These are phyloP conservation scores for Diaporthe australafricana DNA, from an alignment of 2,329 filamentous ascomycete genomes.

Conservation along the genomic window DNA sequence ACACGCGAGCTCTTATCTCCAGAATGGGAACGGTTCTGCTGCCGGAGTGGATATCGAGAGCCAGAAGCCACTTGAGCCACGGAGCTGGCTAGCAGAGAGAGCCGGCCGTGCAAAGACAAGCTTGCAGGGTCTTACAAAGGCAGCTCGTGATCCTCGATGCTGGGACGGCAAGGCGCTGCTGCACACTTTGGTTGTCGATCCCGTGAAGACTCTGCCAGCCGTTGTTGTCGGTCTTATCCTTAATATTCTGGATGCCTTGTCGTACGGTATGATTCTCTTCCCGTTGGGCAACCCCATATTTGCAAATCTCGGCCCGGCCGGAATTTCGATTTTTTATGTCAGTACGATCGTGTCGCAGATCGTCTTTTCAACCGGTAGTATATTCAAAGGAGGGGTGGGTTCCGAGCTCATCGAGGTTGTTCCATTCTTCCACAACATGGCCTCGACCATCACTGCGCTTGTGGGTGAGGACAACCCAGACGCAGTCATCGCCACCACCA, in stretches of 20 bases:
- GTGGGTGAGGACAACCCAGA: conserved; percentile 86
- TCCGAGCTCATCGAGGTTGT: conserved; percentile 99
- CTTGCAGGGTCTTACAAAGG: conserved; percentile 41
- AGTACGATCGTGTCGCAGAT: conserved; percentile 96
- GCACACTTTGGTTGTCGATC: conserved; percentile 72
- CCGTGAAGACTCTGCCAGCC: conserved; percentile 80
- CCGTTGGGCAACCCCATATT: conserved; percentile 91
- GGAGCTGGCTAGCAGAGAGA: conserved; percentile 50
- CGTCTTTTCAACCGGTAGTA: conserved; percentile 86
- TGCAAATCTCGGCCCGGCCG: conserved; percentile 85
- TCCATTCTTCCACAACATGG: conserved; percentile 99
- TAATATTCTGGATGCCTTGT: conserved; percentile 93
- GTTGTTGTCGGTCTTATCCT: conserved; percentile 90
- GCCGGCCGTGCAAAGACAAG: conserved; percentile 39
- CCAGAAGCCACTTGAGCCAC: conserved; percentile 54
- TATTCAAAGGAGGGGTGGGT: conserved; percentile 90
- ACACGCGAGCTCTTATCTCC: conserved; percentile 43
- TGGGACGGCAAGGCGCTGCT: conserved; percentile 79
- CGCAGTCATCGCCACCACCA: conserved; percentile 92
- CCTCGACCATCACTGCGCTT: conserved; percentile 81
- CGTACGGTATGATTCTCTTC: conserved; percentile 97
- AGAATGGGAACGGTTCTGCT: conserved; percentile 40
- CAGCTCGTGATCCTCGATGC: conserved; percentile 69
- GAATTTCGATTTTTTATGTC: conserved; percentile 98
- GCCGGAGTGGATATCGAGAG: conserved; percentile 59